Evolutionary conservation across 2,329 filamentous ascomycete genomes (phyloP).

Genomic region (Venturia pyrina): DNA sequence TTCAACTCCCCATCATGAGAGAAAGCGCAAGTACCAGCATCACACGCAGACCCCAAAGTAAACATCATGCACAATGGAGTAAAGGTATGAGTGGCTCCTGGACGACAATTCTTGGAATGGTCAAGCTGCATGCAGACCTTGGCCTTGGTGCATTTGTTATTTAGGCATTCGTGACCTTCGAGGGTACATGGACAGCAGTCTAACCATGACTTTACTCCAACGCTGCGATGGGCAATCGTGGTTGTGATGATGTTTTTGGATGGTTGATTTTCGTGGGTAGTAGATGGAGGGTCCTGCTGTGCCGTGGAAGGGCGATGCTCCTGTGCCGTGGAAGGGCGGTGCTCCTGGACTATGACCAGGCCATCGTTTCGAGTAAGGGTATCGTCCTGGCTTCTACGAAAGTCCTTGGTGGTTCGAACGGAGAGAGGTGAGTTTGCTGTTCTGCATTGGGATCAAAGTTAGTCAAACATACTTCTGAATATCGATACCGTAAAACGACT

Average conservation of each 20-base stretch:
- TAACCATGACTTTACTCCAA: background rate
- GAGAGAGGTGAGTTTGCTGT: background rate
- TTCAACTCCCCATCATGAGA: background rate
- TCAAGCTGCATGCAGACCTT: slow-evolving; percentile 3
- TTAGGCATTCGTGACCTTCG: background rate
- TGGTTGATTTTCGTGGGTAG: background rate
- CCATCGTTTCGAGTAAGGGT: background rate
- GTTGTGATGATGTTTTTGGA: background rate
- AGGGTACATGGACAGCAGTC: slow-evolving; percentile 1
- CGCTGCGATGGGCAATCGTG: background rate
- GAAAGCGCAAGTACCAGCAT: background rate
- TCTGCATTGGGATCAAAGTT: background rate
- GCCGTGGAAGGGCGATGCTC: background rate
- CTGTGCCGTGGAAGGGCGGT: background rate
- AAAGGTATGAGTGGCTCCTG: background rate
- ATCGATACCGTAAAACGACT: background rate
- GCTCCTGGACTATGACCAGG: background rate
- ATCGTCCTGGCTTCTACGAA: background rate
- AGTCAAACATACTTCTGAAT: background rate
- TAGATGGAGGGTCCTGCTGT: background rate
- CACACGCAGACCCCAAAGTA: background rate
- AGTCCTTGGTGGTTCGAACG: background rate
- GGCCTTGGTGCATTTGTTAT: background rate
- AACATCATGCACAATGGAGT: slow-evolving; percentile 1
- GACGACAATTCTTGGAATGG: background rate